Percentiles rank a stretch among this genome's conserved stretches.
These are phyloP conservation scores for Amanita fuliginea DNA, from an alignment of 768 basidiomycete species.

Conservation along the genomic window DNA sequence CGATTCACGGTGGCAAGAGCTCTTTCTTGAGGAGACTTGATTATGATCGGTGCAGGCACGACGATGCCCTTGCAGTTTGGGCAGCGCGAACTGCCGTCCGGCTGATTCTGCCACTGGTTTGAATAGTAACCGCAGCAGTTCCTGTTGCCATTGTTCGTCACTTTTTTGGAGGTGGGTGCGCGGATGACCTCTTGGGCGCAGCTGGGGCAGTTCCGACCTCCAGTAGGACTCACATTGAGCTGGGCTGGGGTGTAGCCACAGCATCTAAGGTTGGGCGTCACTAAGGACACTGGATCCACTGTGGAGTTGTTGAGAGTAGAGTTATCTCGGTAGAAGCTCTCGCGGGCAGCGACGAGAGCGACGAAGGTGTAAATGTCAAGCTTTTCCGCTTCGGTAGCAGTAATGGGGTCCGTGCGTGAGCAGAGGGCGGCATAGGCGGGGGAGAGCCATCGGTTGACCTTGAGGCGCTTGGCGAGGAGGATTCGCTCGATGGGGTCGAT, in stretches of 20 bases:
- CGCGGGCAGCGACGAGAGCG: neutral
- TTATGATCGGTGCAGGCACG: neutral
- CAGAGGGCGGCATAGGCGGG: constrained; percentile 3
- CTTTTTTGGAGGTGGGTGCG: neutral
- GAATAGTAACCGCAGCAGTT: neutral
- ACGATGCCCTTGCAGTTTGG: neutral
- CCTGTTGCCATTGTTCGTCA: neutral
- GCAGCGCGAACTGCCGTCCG: neutral
- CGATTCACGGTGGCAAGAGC: neutral
- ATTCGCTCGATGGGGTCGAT: constrained; percentile 2
- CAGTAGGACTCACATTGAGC: neutral
- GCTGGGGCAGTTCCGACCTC: neutral
- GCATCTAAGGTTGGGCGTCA: neutral
- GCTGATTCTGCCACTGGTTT: neutral
- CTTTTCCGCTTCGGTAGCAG: neutral
- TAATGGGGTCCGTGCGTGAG: neutral
- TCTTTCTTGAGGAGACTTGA: constrained; percentile 1
- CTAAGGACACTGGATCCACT: neutral
- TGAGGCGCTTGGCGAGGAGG: constrained; percentile 3
- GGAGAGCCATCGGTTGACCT: constrained; percentile 1
- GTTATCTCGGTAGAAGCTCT: neutral
- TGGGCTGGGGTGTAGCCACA: neutral
- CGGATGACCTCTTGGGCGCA: neutral
- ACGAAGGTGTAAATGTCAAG: neutral
- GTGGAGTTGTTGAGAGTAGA: neutral